These are phyloP conservation scores for Waltergamsia citrina DNA, from an alignment of 2,329 filamentous ascomycete genomes.

Conservation along the genomic window DNA sequence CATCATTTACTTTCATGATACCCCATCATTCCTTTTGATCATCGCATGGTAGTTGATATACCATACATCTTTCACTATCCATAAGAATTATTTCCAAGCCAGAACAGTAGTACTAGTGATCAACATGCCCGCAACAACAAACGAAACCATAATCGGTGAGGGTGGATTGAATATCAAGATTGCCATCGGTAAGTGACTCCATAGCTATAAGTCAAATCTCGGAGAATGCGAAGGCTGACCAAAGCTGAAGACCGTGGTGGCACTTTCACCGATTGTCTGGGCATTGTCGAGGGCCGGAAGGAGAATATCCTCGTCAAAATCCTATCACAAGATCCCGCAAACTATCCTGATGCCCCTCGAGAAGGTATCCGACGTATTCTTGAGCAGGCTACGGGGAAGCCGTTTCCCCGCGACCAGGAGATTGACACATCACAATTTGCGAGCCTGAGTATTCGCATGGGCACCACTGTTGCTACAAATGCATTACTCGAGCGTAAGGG, in stretches of 20 bases:
- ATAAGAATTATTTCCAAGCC: too few relatives aligned
- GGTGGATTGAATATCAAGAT: too few relatives aligned
- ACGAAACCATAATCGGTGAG: too few relatives aligned
- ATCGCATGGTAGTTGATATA: too few relatives aligned
- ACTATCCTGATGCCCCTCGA: conserved; percentile 83
- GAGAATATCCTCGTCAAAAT: conserved; percentile 72
- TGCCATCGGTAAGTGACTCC: too few relatives aligned
- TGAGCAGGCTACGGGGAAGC: conserved; percentile 61
- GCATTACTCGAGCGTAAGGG: conserved; percentile 84
- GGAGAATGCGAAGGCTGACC: too few relatives aligned
- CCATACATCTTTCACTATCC: too few relatives aligned
- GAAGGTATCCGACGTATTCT: conserved; percentile 85
- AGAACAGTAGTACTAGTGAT: too few relatives aligned
- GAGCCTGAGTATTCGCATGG: conserved; percentile 82
- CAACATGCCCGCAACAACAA: too few relatives aligned
- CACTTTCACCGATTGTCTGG: conserved; percentile 88
- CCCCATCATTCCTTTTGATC: too few relatives aligned
- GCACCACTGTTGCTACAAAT: conserved; percentile 90
- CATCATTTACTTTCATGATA: too few relatives aligned
- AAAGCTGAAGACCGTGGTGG: conserved; percentile 76
- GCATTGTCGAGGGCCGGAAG: conserved; percentile 64
- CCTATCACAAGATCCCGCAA: conserved; percentile 81
- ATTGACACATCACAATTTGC: conserved; percentile 75
- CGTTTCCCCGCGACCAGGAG: conserved; percentile 69
- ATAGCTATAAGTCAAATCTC: too few relatives aligned